Evolutionary conservation across 768 basidiomycete species (phyloP).

Genomic region (Lactarius deliciosus): DNA sequence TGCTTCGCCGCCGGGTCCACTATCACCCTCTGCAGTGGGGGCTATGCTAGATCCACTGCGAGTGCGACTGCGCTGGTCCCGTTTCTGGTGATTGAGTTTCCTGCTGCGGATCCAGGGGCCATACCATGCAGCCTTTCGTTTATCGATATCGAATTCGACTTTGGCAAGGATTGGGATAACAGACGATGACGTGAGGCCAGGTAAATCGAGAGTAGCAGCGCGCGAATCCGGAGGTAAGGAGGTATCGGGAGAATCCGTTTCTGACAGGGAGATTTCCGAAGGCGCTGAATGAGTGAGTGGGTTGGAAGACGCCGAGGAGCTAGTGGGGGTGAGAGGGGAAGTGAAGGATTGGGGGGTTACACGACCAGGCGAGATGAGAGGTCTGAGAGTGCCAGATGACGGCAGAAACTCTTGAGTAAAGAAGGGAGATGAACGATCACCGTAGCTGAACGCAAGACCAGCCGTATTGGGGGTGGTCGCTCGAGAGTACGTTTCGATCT

Average conservation of each 20-base stretch:
- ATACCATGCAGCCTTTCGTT: conserved; percentile 77
- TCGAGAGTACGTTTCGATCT: conserved; percentile 46
- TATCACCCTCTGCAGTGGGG: conserved; percentile 29
- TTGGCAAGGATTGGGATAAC: conserved; percentile 87
- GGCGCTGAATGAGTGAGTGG: conserved; percentile 39
- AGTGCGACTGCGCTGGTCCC: conserved; percentile 34
- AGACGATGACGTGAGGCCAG: conserved; percentile 61
- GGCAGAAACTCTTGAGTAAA: conserved; percentile 30
- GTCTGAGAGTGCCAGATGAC: conserved; percentile 40
- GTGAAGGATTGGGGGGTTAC: conserved; percentile 36
- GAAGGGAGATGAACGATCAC: conserved; percentile 19
- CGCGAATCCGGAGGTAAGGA: conserved; percentile 38
- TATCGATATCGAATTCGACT: conserved; percentile 93
- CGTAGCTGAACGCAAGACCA: conserved; percentile 37
- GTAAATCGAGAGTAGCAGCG: conserved; percentile 57
- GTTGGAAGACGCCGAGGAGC: conserved; percentile 54
- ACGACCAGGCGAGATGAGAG: conserved; percentile 42
- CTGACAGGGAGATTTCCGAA: conserved; percentile 27
- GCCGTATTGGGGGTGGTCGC: conserved; percentile 42
- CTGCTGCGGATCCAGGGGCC: conserved; percentile 78
- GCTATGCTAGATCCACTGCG: conserved; percentile 10
- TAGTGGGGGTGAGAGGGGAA: conserved; percentile 39
- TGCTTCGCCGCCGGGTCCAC: conserved; percentile 31
- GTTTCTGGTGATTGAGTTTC: conserved; percentile 57
- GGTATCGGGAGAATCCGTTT: conserved; percentile 35